phyloP scores from a whole-genome alignment of 768 basidiomycete genomes.

The Auriscalpium orientale region DNA sequence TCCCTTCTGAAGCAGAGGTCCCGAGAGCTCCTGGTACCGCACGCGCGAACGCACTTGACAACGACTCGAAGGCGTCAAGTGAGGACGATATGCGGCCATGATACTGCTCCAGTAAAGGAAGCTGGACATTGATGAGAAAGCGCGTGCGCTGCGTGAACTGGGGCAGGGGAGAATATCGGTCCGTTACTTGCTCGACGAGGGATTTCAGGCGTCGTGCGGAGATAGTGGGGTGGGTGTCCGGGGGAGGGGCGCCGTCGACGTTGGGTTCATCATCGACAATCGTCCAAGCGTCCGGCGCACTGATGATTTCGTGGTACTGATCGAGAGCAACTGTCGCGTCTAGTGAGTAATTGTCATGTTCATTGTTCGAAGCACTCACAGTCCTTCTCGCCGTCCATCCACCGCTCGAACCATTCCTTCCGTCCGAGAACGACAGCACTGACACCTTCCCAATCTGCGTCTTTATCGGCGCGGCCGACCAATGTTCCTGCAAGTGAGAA shows the following conservation, averaged over 20 bases:
- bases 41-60: slow-evolving; percentile 81
- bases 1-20: slow-evolving; percentile 35
- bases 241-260: slow-evolving; percentile 10
- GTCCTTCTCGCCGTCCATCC: slow-evolving; percentile 83
- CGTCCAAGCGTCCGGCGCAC: slow-evolving; percentile 77
- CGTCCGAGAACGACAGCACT: slow-evolving; percentile 77
- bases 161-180: slow-evolving; percentile 88
- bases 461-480: slow-evolving; percentile 21
- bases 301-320: slow-evolving; percentile 81
- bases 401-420: slow-evolving; percentile 84
- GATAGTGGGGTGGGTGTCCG: slow-evolving; percentile 61
- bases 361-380: slow-evolving; percentile 46
- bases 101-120: slow-evolving; percentile 78
- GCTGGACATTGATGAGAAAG: slow-evolving; percentile 79
- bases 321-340: slow-evolving; percentile 65
- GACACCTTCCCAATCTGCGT: slow-evolving; percentile 61
- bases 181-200: slow-evolving; percentile 88
- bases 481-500: slow-evolving; percentile 56
- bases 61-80: slow-evolving; percentile 88
- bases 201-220: slow-evolving; percentile 80
- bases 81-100: slow-evolving; percentile 71
- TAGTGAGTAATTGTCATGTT: background rate
- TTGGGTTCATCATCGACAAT: slow-evolving; percentile 60
- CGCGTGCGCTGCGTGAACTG: slow-evolving; percentile 66
- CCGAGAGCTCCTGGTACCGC: slow-evolving; percentile 88